Base-by-base conservation (phyloP, 169 alveolate genomes). In the Eimeria tenella region DNA sequence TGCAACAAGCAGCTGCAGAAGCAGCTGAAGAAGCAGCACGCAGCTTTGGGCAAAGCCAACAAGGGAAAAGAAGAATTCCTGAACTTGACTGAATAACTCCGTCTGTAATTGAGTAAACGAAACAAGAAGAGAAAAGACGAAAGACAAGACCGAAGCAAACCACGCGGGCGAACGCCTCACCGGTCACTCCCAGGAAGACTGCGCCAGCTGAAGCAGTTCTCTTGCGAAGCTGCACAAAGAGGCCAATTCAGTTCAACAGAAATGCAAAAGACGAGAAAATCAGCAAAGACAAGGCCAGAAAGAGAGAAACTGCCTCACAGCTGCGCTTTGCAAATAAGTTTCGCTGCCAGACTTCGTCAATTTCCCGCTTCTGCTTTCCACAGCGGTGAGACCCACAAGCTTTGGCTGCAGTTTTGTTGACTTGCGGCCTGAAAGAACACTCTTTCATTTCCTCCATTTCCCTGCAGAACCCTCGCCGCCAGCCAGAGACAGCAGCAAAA, bases 371-470 rank as follows among this genome's bases (percentile, higher is more conserved):
- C 42, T 31, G 42, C 42, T 31, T 31, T 31, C 42, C 42, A 31
- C 42, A 31, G 42, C 42, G 42, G 4, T 31, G 42, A 31, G 42
- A 2, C 42, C 42, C 42, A 31, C 42, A 0, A 31, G 42, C 19
- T 19, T 53, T 53, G 50, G 49, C 56, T 8, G 55, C 50, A 10
- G 23, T n/a, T 77, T 53, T 77, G 21, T 77, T 10, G 53, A 77
- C 17, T 53, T 77, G 87, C 8, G 87, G 87, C 25, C 23, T 82
- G 31, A 82, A 82, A 3, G 90, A 82, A 31, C 90, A 82, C 49
- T 82, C 90, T 23, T 56, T 50, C 90, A 82, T 56, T 55, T 77
- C 87, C 56, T 77, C 87, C 21, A 21, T 65, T 21, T n/a, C 87
- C 52, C 87, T 77, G 63, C 23, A n/a, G 42, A 31, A 2, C 42